Base-by-base conservation (phyloP, 345 rosid species). In the Psidium friedrichsthalianum region DNA sequence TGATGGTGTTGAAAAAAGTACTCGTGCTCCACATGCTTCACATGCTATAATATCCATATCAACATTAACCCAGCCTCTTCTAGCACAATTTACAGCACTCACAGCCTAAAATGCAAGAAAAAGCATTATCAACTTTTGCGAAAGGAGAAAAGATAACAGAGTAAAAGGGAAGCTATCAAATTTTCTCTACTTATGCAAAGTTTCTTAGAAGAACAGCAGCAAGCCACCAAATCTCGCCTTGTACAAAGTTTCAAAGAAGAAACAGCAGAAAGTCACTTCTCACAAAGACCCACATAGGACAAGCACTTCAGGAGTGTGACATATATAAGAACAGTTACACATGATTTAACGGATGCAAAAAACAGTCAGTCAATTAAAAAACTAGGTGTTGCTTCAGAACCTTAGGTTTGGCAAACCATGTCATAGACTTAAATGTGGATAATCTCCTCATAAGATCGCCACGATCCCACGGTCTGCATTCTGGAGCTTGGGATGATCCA, bases 361-460 rank as follows among this genome's bases (percentile, higher is more conserved):
- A 51, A 9, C 8, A 8, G 32, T n/a, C 16, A 7, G 54, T 22
- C 42, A 49, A 8, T 24, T 27, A 18, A 13, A 49, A 44, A 42
- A n/a, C 56, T 11, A 7, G 55, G 8, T 25, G 49, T 47, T 14
- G 14, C 55, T 49, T 57, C 82, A 32, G 53, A 47, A 95, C 99
- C 98, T 94, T 91, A 78, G 98, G 98, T 85, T 95, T 96, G 49
- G 98, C 98, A 74, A 97, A 95, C 98, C 99, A 97, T 27, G 96
- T 94, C 99, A 97, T 97, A 83, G 99, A 96, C 92, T 96, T 97
- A 87, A 93, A 97, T 47, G 98, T 93, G 56, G 98, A 92, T 21
- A 93, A 85, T 88, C 99, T 93, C 91, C 92, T 93, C 95, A 97
- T 90, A 87, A 97, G 93, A 85, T 97, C 99, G 15, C 95, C 94